Conservation (phyloP, 2,329 filamentous ascomycete species). For the Monosporascus sp. region DNA sequence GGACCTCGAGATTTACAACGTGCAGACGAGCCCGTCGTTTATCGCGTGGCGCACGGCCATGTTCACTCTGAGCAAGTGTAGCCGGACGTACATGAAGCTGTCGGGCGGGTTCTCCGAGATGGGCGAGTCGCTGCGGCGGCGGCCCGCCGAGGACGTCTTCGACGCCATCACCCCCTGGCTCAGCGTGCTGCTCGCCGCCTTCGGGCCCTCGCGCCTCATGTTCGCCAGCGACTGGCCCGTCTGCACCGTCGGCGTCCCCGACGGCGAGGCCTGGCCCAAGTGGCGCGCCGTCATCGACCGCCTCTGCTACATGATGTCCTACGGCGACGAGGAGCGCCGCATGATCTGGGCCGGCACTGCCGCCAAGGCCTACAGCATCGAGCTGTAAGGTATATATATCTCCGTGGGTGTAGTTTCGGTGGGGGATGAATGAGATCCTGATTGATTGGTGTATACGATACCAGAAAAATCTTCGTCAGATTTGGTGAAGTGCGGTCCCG, state of each 20-base stretch:
- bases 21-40: conserved; percentile 51
- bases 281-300: conserved; percentile 70
- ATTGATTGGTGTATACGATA: not conserved
- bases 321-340: conserved; percentile 57
- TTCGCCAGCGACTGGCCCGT: conserved; percentile 95
- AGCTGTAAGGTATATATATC: conserved; percentile 7
- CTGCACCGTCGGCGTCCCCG: conserved; percentile 60
- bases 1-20: conserved; percentile 61
- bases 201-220: conserved; percentile 71
- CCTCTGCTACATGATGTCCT: conserved; percentile 58
- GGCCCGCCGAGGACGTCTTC: conserved; percentile 54
- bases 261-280: conserved; percentile 61
- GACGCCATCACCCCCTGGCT: conserved; percentile 65
- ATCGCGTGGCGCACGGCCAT: conserved; percentile 66
- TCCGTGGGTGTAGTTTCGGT: not conserved
- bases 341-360: conserved; percentile 72
- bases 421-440: not conserved
- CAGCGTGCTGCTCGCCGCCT: conserved; percentile 64
- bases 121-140: conserved; percentile 46
- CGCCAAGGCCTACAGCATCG: conserved; percentile 61
- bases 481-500: too few relatives aligned
- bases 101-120: conserved; percentile 82
- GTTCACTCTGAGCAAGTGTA: conserved; percentile 59
- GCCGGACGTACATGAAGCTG: conserved; percentile 82
- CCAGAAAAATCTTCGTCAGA: too few relatives aligned